Evolutionary conservation across 345 rosid species (phyloP).

Genomic region (Brassica napus): Da-Ae NC_063448.1:583501-584000

Average conservation of each 20-base stretch:
- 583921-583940: background rate
- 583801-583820: background rate
- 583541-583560: too few relatives aligned
- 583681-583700: background rate
- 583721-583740: background rate
- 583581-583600: background rate
- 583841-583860: too few relatives aligned
- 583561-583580: too few relatives aligned
- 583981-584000: too few relatives aligned
- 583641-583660: background rate
- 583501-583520: background rate
- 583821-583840: background rate
- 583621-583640: background rate
- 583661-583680: background rate
- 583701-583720: background rate
- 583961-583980: too few relatives aligned
- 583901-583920: background rate
- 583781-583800: background rate
- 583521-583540: background rate
- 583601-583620: background rate
- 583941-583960: background rate
- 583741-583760: background rate
- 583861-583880: background rate
- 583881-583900: background rate
- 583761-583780: background rate